Evolutionary conservation across 306 rosid genomes (phyloP), one percentile per base, ranked within the genome.

Genomic region (Heteromeles arbutifolia): DNA sequence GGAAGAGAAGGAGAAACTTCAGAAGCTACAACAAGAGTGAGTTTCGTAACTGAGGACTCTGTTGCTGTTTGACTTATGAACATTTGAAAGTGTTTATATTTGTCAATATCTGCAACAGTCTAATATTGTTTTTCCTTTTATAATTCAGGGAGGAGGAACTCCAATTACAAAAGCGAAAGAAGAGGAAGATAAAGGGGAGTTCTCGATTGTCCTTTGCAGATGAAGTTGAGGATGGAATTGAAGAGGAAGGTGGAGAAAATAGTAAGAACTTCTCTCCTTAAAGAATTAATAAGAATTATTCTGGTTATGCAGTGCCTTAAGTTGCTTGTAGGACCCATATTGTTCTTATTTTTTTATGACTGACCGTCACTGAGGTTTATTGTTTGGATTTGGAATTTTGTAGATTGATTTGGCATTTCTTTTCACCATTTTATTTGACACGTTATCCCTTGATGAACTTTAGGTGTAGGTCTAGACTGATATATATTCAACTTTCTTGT

Each of bases 1-100:
- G 83, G 99, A 95, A 83, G 99, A 95, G 85, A 95, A 92, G 80
- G 99, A 95, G 82, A 95, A 95, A 76, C 99, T 95, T 83, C 99
- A 88, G 81, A 92, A 92, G 91, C 91, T 83, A 44, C 98, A 85
- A 31, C 98, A 89, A 80, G 96, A 95, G 98, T 93, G 82, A 65
- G 93, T 82, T 69, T 76, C 39, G 37, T 12, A 1, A 11, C 31
- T 10, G 25, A 13, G 48, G 43, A 29, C 57, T 31, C 13, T 69
- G 24, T 72, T 65, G 29, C 52, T 66, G 37, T 64, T 63, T 39
- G 59, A 58, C 31, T 72, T 39, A 43, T 64, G 48, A 59, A 50
- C n/a, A 13, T 3, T 8, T 44, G 26, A 11, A 56, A 0, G 61
- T 63, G 14, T 13, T 11, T 50, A 7, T 17, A 24, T 26, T 45